A percentile compares a stretch with the other conserved stretches of the same genome.
These are phyloP conservation scores for Hypoxylon subgilvum DNA, from an alignment of 495 filamentous ascomycete genomes.

Conservation along the genomic window DNA sequence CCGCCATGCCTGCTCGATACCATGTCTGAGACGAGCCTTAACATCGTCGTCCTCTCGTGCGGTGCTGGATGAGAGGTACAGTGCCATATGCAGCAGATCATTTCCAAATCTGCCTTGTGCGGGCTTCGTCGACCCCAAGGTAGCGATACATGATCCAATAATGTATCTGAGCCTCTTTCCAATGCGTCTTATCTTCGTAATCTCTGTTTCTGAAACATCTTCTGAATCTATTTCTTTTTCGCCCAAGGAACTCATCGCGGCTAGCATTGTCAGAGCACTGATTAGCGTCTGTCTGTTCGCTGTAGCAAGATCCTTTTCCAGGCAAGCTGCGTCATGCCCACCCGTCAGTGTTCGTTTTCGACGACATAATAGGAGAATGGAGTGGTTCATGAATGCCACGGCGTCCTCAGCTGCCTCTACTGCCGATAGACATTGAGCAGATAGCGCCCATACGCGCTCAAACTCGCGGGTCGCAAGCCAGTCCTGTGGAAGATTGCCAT, in stretches of 20 bases:
- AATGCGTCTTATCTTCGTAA: slow-evolving; percentile 29
- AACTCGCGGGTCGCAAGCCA: slow-evolving; percentile 55
- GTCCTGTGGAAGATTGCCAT: slow-evolving; percentile 44
- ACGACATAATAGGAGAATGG: slow-evolving; percentile 45
- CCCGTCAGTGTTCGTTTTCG: slow-evolving; percentile 12
- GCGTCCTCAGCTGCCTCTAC: slow-evolving; percentile 42
- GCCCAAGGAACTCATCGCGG: slow-evolving; percentile 43
- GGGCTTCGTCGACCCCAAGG: slow-evolving; percentile 8
- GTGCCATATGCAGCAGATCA: slow-evolving; percentile 32
- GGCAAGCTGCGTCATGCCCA: slow-evolving; percentile 13
- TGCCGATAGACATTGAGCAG: slow-evolving; percentile 40
- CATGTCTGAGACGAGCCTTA: slow-evolving; percentile 9
- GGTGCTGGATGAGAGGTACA: slow-evolving; percentile 32
- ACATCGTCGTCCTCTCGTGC: slow-evolving; percentile 14
- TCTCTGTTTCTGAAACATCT: slow-evolving; percentile 27
- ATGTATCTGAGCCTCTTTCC: slow-evolving; percentile 31
- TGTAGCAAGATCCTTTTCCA: slow-evolving; percentile 32
- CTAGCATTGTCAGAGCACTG: slow-evolving; percentile 46
- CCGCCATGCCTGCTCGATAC: slow-evolving; percentile 29
- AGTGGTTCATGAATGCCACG: slow-evolving; percentile 43
- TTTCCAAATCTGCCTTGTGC: slow-evolving; percentile 8
- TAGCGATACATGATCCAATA: slow-evolving; percentile 30
- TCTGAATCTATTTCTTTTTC: slow-evolving; percentile 28
- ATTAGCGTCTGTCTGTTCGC: slow-evolving; percentile 41
- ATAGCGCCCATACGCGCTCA: slow-evolving; percentile 44